Conservation (phyloP, 2,329 filamentous ascomycete genomes). For the Fusarium phyllophilum region DNA sequence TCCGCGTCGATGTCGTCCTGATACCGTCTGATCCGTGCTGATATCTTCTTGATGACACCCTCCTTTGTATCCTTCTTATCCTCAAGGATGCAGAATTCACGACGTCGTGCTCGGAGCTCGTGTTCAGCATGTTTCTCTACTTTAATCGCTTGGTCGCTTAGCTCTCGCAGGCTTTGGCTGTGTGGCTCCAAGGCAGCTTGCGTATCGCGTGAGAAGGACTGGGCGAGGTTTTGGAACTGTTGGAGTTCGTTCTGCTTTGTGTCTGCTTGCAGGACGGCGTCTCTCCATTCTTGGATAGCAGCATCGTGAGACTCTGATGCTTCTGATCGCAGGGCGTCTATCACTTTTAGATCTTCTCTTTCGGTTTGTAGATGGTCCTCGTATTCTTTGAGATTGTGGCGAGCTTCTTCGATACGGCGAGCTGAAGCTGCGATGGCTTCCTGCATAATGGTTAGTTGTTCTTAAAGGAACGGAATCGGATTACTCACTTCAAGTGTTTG, state of each 20-base stretch:
- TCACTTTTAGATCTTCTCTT: not conserved
- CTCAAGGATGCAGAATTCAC: not conserved
- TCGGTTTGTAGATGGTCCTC: not conserved
- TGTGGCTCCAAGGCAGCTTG: not conserved
- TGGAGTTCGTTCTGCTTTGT: slow-evolving; percentile 2
- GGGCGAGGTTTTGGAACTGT: not conserved
- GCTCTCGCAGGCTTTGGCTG: not conserved
- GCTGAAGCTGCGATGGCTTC: not conserved
- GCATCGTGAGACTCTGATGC: not conserved
- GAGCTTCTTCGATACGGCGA: not conserved
- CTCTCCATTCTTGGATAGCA: not conserved
- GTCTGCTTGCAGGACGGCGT: not conserved
- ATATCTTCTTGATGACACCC: not conserved
- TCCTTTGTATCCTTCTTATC: not conserved
- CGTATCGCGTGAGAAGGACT: not conserved
- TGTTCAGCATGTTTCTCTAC: not conserved
- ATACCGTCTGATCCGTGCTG: not conserved
- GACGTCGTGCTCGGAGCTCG: not conserved
- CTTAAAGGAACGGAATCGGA: fast-evolving
- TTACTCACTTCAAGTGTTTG: not conserved
- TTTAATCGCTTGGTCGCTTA: not conserved
- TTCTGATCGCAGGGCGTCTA: not conserved
- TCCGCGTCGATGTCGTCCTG: slow-evolving; percentile 5
- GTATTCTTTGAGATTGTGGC: not conserved
- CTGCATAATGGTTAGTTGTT: not conserved